Evolutionary conservation across 1,284 basidiomycete species (phyloP).

Genomic region (Phlebopus sp.): DNA sequence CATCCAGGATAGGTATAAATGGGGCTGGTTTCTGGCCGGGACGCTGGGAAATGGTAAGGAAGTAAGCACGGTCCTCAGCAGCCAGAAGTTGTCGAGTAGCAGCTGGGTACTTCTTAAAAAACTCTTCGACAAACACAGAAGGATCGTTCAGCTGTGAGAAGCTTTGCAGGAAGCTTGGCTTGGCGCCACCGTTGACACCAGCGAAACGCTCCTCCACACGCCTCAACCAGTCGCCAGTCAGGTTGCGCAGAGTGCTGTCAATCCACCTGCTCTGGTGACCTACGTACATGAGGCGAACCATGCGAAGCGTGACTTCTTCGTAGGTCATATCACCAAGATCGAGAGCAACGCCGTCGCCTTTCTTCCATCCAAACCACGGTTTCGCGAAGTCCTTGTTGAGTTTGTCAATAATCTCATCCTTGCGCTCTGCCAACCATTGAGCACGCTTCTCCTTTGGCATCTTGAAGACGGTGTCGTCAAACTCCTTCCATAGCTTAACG

Average conservation of each 20-base stretch:
- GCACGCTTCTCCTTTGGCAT: slow-evolving; percentile 92
- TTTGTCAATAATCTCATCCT: slow-evolving; percentile 87
- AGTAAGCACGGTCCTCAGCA: slow-evolving; percentile 94
- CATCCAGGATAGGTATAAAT: slow-evolving; percentile 97
- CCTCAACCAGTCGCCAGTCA: slow-evolving; percentile 96
- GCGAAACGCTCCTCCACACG: slow-evolving; percentile 97
- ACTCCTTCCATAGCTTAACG: slow-evolving; percentile 98
- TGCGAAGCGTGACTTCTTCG: slow-evolving; percentile 90
- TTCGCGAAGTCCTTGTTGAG: slow-evolving; percentile 96
- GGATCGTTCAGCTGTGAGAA: slow-evolving; percentile 87
- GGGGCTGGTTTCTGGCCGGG: slow-evolving; percentile 98
- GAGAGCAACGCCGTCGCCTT: slow-evolving; percentile 79
- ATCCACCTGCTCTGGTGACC: slow-evolving; percentile 91
- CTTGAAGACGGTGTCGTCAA: slow-evolving; percentile 94
- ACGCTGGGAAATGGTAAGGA: slow-evolving; percentile 92
- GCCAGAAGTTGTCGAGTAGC: slow-evolving; percentile 86
- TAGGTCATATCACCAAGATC: slow-evolving; percentile 98
- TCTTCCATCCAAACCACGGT: slow-evolving; percentile 96
- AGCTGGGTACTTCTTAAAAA: slow-evolving; percentile 84
- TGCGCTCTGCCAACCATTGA: slow-evolving; percentile 85
- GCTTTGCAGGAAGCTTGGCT: slow-evolving; percentile 88
- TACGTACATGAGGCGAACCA: slow-evolving; percentile 94
- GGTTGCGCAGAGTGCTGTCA: slow-evolving; percentile 89
- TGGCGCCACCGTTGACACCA: slow-evolving; percentile 80
- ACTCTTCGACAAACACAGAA: slow-evolving; percentile 70